Base-by-base conservation (phyloP, 2,329 filamentous ascomycete species). In the Hypomyces perniciosus region DNA sequence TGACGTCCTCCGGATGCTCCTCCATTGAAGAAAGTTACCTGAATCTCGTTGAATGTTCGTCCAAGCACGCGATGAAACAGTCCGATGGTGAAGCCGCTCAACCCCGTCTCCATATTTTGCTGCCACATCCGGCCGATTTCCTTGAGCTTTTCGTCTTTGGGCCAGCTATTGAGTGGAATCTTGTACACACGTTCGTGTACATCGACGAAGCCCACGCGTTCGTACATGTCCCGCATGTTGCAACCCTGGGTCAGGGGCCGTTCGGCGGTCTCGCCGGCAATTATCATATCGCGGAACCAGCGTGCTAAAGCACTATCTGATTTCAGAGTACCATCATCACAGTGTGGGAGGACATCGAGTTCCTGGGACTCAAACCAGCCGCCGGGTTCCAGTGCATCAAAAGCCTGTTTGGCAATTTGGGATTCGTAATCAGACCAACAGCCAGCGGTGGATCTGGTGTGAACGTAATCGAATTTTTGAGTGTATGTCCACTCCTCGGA, bases 351-450 rank as follows among this genome's bases (percentile, higher is more conserved):
- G 44, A 66, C 62, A 50, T 72, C 67, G 8, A 69, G 61, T 56
- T 81, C 78, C 56, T 80, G 77, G 2, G 73, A 75, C 60, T 81
- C 78, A 41, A 80, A 69, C 68, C 74, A 81, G 40, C 78, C 77
- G 31, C 77, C 78, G 0, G 77, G 77, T 9, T 65, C 63, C 1
- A 81, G 65, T 37, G 71, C 65, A n/a, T 68, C 64, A 52, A 76
- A 79, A 4, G 77, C 75, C 53, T 76, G 76, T 31, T 66, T 64
- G 50, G 85, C 77, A 20, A 81, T 66, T 44, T 79, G 69, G 1
- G 59, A 59, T 48, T 74, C 69, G 58, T 76, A 77, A 49, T 73
- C 67, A 6, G 67, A 64, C 72, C 76, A 80, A 57, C 74, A 77
- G 20, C 74, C 76, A 8, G 72, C 60, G 0, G 75, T 76, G 34